Percentiles rank a stretch among this genome's conserved stretches.
Conservation (phyloP, 345 rosid genomes). For the Hypericum perforatum region DNA sequence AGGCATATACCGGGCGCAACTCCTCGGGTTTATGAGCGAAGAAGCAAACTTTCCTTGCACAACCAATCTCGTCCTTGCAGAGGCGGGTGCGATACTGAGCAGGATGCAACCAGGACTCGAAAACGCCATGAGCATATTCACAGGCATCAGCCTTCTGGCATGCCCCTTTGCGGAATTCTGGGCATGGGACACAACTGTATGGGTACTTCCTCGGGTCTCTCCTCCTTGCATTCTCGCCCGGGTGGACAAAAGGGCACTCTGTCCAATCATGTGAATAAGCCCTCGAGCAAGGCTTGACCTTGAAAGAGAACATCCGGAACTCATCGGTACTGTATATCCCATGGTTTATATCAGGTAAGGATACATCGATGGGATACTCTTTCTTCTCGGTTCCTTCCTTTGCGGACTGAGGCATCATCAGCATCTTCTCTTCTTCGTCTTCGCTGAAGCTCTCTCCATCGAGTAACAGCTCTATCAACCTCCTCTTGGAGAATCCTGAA, state of each 20-base stretch:
- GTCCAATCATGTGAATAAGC: constrained; percentile 98
- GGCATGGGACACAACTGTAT: constrained; percentile 93
- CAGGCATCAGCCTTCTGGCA: constrained; percentile 87
- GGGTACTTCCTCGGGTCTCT: constrained; percentile 84
- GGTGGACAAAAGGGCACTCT: constrained; percentile 92
- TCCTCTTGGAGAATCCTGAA: constrained; percentile 39
- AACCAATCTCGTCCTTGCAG: constrained; percentile 92
- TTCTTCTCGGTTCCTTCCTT: constrained; percentile 56
- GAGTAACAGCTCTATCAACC: constrained; percentile 43
- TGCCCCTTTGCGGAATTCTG: constrained; percentile 89
- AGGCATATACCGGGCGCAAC: constrained; percentile 77
- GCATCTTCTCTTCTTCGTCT: constrained; percentile 26
- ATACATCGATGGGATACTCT: constrained; percentile 76
- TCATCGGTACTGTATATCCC: constrained; percentile 82
- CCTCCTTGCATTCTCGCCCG: constrained; percentile 93
- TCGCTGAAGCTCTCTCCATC: constrained; percentile 25
- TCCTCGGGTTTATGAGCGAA: constrained; percentile 88
- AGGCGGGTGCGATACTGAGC: constrained; percentile 90
- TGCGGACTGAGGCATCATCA: constrained; percentile 25
- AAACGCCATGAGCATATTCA: constrained; percentile 95
- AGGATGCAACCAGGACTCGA: constrained; percentile 97
- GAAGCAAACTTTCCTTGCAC: constrained; percentile 88
- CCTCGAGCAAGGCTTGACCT: constrained; percentile 89
- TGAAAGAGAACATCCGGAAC: constrained; percentile 82
- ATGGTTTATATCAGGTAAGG: constrained; percentile 78